phyloP scores from a whole-genome alignment of 1,139 yeast genomes.

The Nematodospora anomalae region DNA sequence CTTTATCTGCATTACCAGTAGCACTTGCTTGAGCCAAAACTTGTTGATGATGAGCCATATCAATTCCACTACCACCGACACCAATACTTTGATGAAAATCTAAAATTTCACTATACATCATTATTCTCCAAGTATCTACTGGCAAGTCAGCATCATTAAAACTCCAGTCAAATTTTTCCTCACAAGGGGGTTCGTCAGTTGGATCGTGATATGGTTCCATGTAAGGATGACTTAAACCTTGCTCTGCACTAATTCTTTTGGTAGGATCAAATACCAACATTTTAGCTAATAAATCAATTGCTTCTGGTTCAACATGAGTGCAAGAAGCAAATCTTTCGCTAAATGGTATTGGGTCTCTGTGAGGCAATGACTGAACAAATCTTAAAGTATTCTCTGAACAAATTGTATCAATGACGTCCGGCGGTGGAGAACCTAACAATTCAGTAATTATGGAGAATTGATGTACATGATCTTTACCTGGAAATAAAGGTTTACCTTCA shows the following conservation, averaged over 20 bases:
- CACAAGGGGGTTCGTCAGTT: conserved; percentile 94
- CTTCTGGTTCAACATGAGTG: conserved; percentile 84
- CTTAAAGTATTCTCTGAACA: conserved; percentile 93
- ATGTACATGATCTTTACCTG: conserved; percentile 98
- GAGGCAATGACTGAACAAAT: conserved; percentile 91
- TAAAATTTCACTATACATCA: conserved; percentile 97
- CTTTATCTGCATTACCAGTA: conserved; percentile 21
- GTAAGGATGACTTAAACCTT: conserved; percentile 87
- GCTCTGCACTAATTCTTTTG: conserved; percentile 88
- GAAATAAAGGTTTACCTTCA: conserved; percentile 97
- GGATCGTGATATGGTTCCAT: conserved; percentile 98
- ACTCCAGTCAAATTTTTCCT: conserved; percentile 94
- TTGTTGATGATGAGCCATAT: conserved; percentile 11
- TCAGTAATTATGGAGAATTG: conserved; percentile 97
- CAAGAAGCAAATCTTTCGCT: conserved; percentile 67
- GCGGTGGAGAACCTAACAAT: conserved; percentile 93
- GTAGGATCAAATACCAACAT: conserved; percentile 95
- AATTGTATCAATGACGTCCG: conserved; percentile 92
- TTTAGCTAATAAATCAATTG: conserved; percentile 81
- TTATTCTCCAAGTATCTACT: conserved; percentile 97
- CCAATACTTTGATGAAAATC: conserved; percentile 86
- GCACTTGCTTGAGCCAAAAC: conserved; percentile 10
- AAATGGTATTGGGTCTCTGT: conserved; percentile 87
- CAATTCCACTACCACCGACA: conserved; percentile 14
- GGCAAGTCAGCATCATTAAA: conserved; percentile 98